Conservation (phyloP, 1,284 basidiomycete genomes). For the Rhodofomes roseus region DNA sequence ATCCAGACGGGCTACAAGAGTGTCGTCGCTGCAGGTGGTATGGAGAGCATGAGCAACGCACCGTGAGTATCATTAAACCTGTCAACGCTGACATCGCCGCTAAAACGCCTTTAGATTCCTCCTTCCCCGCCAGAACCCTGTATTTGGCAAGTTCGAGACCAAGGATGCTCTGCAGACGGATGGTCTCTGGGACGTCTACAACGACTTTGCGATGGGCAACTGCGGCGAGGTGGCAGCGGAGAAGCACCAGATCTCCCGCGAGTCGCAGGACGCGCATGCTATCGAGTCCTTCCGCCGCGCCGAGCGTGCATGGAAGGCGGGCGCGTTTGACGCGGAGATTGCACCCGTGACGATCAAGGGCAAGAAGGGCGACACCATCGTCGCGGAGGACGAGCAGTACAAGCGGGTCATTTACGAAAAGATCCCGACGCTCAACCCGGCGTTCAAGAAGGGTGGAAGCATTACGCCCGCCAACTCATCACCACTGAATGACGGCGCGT, state of each 20-base stretch:
- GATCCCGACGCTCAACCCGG: constrained; percentile 81
- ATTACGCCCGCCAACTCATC: constrained; percentile 97
- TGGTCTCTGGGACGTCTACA: constrained; percentile 95
- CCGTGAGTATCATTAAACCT: constrained; percentile 55
- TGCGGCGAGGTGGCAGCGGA: constrained; percentile 89
- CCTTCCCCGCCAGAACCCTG: constrained; percentile 81
- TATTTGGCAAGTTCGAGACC: constrained; percentile 87
- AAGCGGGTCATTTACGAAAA: constrained; percentile 94
- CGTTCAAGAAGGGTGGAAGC: constrained; percentile 88
- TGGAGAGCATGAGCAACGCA: constrained; percentile 98
- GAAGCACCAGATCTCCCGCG: constrained; percentile 81
- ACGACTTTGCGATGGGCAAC: constrained; percentile 95
- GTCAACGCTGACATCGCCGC: neutral
- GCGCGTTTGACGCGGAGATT: constrained; percentile 86
- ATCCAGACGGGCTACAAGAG: constrained; percentile 85
- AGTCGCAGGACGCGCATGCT: constrained; percentile 87
- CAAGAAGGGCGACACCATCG: constrained; percentile 89
- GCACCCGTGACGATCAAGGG: constrained; percentile 92
- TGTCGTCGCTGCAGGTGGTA: constrained; percentile 91
- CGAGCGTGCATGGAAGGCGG: constrained; percentile 85
- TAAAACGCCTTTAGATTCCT: constrained; percentile 66
- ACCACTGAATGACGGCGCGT: constrained; percentile 97
- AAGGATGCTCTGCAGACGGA: constrained; percentile 90
- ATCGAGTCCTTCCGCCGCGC: constrained; percentile 95
- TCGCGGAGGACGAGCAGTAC: constrained; percentile 97